Conservation (phyloP, 2,329 filamentous ascomycete genomes). For the Penicillium sp. region DNA sequence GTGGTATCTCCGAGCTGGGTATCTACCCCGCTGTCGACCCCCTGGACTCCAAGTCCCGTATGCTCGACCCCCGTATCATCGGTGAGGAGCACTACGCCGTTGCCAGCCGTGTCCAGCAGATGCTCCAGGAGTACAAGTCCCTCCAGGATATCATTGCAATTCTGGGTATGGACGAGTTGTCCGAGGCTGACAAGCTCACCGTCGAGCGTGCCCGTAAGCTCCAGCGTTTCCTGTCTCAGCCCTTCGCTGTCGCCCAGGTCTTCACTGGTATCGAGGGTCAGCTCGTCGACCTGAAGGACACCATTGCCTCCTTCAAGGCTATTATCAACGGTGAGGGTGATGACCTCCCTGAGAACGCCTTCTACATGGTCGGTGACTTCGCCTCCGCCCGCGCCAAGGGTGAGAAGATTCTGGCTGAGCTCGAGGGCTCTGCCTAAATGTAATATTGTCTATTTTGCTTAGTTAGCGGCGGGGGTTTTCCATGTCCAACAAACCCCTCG, state of each 20-base stretch:
- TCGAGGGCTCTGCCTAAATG: conserved; percentile 63
- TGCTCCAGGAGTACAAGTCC: conserved; percentile 99
- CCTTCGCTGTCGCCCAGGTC: conserved; percentile 84
- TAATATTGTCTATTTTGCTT: conserved; percentile 43
- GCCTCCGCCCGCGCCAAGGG: conserved; percentile 92
- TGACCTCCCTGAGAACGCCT: conserved; percentile 85
- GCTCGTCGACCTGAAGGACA: conserved; percentile 98
- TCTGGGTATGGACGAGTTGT: conserved; percentile 99
- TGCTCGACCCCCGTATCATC: conserved; percentile 98
- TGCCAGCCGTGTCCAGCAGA: conserved; percentile 95
- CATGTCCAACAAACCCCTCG: conserved; percentile 14
- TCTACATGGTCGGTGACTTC: conserved; percentile 99
- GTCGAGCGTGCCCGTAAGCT: conserved; percentile 99
- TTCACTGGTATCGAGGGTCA: conserved; percentile 85
- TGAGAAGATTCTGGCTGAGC: conserved; percentile 98
- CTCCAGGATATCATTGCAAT: conserved; percentile 99
- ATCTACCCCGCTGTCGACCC: conserved; percentile 99
- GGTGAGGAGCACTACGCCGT: conserved; percentile 97
- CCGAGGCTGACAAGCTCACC: conserved; percentile 98
- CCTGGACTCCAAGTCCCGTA: conserved; percentile 99
- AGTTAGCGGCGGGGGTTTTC: conserved; percentile 35
- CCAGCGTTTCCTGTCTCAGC: conserved; percentile 99
- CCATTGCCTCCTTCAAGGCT: conserved; percentile 94
- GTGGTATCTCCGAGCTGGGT: conserved; percentile 99
- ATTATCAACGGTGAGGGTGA: conserved; percentile 96